Evolutionary conservation across 345 rosid genomes (phyloP), one percentile per base, ranked within the genome.

Genomic region (Psidium friedrichsthalianum): DNA sequence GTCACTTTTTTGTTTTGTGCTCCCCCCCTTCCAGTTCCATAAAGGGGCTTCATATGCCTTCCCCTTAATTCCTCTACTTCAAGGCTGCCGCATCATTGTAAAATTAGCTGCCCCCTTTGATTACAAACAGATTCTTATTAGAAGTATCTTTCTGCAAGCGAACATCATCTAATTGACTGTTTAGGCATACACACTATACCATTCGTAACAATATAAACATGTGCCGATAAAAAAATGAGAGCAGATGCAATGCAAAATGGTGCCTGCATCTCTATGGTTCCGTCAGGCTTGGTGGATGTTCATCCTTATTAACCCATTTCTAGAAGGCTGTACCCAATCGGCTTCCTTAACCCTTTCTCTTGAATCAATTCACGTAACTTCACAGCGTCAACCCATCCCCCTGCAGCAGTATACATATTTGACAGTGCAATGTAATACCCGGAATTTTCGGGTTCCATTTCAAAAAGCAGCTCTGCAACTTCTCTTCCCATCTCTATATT

Each of bases 391-490:
- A 69, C 9, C 78, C 78, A 69, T 36, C 21, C 78, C 47, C 78
- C 78, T 69, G 78, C 78, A 69, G 78, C 78, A 69, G 47, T 32
- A 69, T 69, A 69, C 78, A 69, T 88, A 84, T 94, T 92, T 2
- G 93, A 90, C 90, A 92, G 89, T 2, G 91, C 88, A 80, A 92
- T 86, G 76, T 88, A 88, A 58, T 89, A 88, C 56, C 93, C 86
- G 5, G 85, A 82, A 88, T 93, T 95, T 84, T 85, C 91, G 32
- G 96, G 94, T 74, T 93, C 96, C 93, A 93, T 42, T 59, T 88
- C 84, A 74, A 93, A 93, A 76, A 94, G 90, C 83, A 86, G 86
- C 61, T 94, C 90, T 47, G 93, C 95, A 81, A 88, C 95, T 85
- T 88, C 87, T 84, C 88, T 91, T 21, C 92, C 96, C 81, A 92